Conservation (phyloP, 1,284 basidiomycete species). For the Ustilago loliicola region DNA sequence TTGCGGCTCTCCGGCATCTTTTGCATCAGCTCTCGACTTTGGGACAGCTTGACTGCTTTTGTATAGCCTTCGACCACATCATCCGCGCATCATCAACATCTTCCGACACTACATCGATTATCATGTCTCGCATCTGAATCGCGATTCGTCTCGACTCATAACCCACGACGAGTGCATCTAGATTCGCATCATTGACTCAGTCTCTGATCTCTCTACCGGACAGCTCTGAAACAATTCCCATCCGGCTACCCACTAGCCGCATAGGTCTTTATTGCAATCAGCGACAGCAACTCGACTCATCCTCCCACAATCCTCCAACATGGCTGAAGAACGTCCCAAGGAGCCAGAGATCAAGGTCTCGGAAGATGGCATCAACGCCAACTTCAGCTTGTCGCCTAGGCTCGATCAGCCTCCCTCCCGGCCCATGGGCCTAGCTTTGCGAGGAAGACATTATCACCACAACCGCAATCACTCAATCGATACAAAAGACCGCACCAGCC, state of each 20-base stretch:
- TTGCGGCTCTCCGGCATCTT: too few species aligned
- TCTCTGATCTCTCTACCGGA: background rate
- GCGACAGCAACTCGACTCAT: background rate
- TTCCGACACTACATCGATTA: background rate
- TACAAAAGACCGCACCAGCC: conserved; percentile 56
- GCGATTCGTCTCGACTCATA: background rate
- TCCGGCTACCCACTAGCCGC: background rate
- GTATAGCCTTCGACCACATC: background rate
- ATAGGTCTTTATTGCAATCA: background rate
- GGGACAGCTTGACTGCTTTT: background rate
- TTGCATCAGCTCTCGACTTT: background rate
- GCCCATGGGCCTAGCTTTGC: conserved; percentile 21
- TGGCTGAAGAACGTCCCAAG: conserved; percentile 38
- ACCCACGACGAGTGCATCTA: background rate
- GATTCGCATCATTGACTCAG: background rate
- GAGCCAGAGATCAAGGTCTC: conserved; percentile 51
- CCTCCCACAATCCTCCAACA: conserved; percentile 3
- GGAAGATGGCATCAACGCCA: conserved; percentile 49
- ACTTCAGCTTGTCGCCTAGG: conserved; percentile 45
- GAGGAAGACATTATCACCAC: conserved; percentile 44
- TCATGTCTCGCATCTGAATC: conserved; percentile 21
- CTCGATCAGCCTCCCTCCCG: conserved; percentile 40
- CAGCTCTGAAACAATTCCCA: background rate
- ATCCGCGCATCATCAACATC: background rate
- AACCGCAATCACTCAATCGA: conserved; percentile 55